These are phyloP conservation scores for Phtheirospermum japonicum DNA, from an alignment of 257 asterid species.

Conservation along the genomic window DNA sequence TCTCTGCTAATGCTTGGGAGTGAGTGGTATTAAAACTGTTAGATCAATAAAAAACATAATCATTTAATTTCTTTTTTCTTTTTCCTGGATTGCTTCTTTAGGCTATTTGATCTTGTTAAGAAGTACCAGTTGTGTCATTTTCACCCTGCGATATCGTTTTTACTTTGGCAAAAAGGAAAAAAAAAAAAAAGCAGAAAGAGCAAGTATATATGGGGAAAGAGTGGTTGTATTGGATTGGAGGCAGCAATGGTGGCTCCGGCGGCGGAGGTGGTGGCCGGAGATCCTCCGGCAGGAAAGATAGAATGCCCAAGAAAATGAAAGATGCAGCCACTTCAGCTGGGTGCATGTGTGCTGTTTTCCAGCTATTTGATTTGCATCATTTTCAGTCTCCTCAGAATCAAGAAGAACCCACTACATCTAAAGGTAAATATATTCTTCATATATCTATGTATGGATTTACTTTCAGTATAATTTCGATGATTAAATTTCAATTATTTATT, in stretches of 20 bases:
- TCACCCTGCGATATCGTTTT: too few species aligned
- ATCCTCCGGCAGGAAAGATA: conserved; percentile 36
- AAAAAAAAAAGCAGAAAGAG: too few species aligned
- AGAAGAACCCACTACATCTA: conserved; percentile 22
- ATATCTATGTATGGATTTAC: too few species aligned
- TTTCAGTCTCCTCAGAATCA: conserved; percentile 43
- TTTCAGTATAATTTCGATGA: too few species aligned
- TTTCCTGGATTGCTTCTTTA: too few species aligned
- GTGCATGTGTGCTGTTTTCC: conserved; percentile 70
- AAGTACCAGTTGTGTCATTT: conserved; percentile 1
- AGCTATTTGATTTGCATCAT: conserved; percentile 47
- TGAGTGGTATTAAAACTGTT: conserved; percentile 46
- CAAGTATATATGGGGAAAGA: conserved; percentile 44
- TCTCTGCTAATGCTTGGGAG: conserved; percentile 55
- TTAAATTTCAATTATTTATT: too few species aligned
- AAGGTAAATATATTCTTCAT: conserved; percentile 50
- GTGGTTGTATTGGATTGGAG: conserved; percentile 59
- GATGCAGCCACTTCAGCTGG: conserved; percentile 43
- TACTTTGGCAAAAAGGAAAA: neutral
- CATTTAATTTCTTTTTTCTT: too few species aligned
- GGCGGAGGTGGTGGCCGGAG: conserved; percentile 28
- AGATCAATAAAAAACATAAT: conserved; percentile 23
- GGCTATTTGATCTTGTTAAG: neutral
- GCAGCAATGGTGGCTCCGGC: too few species aligned
- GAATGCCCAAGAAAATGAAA: conserved; percentile 20